Evolutionary conservation across 805 yeast genomes (phyloP), one percentile per base, ranked within the genome.

Genomic region (Lachancea lanzarotensis): DNA sequence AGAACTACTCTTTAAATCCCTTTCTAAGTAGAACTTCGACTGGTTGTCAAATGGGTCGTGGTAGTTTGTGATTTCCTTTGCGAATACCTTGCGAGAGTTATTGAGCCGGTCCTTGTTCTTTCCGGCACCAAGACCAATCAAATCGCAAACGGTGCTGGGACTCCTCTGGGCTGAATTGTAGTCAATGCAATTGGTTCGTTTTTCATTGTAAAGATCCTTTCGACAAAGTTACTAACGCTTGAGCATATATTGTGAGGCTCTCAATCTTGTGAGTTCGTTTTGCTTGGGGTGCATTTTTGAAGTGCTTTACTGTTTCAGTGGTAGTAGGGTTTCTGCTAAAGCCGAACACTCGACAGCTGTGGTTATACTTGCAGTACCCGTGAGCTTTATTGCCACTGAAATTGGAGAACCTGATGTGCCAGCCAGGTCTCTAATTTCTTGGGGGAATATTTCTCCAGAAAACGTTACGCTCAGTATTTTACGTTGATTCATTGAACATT

Each of bases 401-500:
- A 3, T 29, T 29, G 13, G 31, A 12, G 31, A 29, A 11, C 31
- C 31, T 7, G 15, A 29, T 13, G 13, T 13, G 31, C 7, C 11
- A 29, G 31, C 31, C 31, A 29, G 5, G 5, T 12, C 13, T 29
- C 11, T 3, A 29, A 29, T 13, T 11, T 29, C 31, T 12, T 13
- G 15, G 31, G 4, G 15, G 11, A 3, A 3, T 29, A 3, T 13
- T 29, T 29, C 13, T 29, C 31, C 5, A 13, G 8, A 13, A 33
- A 17, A 15, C 15, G 34, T 35, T 29, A 13, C 44, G 11, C 34
- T 32, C n/a, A 31, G 44, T 33, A 41, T 32, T n/a, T 33, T 5
- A 15, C 27, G 34, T 9, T 30, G 40, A 41, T 41, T 41, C 31
- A 32, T 41, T 10, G 46, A 45, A 31, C 38, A 45, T 5, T 42